A percentile compares a stretch with the other conserved stretches of the same genome.
These are phyloP conservation scores for Globisporangium irregulare DNA, from an alignment of 352 stramenopile species.

Conservation along the genomic window DNA sequence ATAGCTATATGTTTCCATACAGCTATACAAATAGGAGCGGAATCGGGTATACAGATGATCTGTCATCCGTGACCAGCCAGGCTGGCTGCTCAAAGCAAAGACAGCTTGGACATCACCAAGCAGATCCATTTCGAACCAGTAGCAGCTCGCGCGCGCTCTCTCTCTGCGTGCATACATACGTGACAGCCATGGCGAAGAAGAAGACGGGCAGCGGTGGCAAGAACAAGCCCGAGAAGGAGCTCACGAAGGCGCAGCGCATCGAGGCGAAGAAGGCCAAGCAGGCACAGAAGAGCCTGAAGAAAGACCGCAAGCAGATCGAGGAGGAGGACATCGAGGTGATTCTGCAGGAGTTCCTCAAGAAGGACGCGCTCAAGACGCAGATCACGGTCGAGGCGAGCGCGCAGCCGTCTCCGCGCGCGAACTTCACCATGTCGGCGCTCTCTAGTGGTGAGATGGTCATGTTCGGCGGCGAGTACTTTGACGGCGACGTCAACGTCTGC, in stretches of 20 bases:
- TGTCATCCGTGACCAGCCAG: not conserved
- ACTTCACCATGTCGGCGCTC: constrained; percentile 78
- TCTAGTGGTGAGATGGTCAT: constrained; percentile 83
- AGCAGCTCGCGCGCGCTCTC: not conserved
- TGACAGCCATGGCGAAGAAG: constrained; percentile 58
- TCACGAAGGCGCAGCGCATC: constrained; percentile 68
- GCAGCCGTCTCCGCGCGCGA: constrained; percentile 68
- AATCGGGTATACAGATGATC: not conserved
- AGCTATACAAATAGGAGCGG: no score
- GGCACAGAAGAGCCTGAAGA: constrained; percentile 66
- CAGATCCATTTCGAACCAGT: not conserved
- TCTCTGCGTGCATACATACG: not conserved
- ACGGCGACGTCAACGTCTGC: constrained; percentile 95
- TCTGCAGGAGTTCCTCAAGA: constrained; percentile 76
- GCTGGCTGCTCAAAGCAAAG: not conserved
- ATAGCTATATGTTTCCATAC: no score
- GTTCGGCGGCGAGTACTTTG: constrained; percentile 98
- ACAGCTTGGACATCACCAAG: not conserved
- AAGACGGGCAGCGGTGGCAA: constrained; percentile 41
- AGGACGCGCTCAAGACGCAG: constrained; percentile 67
- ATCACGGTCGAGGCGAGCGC: constrained; percentile 46
- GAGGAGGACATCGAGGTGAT: constrained; percentile 84
- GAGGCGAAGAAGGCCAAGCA: constrained; percentile 86
- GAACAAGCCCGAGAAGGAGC: constrained; percentile 60
- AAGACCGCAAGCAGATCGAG: constrained; percentile 71